phyloP scores from a whole-genome alignment of 768 basidiomycete species.

The Boletales sp. region DNA sequence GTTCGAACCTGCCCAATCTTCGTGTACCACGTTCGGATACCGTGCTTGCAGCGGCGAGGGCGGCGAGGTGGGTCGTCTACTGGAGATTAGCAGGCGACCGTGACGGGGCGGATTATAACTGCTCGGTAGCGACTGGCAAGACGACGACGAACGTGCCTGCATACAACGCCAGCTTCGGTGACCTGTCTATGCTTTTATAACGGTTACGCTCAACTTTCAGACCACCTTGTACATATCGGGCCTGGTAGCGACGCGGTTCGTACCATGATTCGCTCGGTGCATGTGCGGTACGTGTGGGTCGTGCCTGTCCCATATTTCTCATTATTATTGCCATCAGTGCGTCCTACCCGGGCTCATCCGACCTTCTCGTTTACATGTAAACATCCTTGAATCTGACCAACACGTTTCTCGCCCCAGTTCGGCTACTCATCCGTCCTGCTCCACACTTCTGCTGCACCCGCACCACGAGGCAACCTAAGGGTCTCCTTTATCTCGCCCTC shows the following conservation, averaged over 20 bases:
- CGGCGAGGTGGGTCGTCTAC: conserved; percentile 2
- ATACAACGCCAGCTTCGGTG: conserved; percentile 17
- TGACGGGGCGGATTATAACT: conserved; percentile 18
- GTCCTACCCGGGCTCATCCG: conserved; percentile 22
- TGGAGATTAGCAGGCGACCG: neutral
- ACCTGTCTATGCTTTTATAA: conserved; percentile 29
- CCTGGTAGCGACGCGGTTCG: conserved; percentile 10
- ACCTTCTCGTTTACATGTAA: neutral
- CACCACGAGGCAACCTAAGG: conserved; percentile 13
- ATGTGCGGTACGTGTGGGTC: conserved; percentile 14
- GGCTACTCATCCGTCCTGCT: too few relatives aligned
- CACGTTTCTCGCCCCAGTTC: too few relatives aligned
- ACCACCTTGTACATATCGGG: conserved; percentile 30
- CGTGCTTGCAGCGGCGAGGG: conserved; percentile 23
- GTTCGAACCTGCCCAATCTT: conserved; percentile 10
- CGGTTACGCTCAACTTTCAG: conserved; percentile 18
- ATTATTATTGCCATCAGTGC: too few relatives aligned
- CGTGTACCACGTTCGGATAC: neutral
- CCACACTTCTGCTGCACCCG: conserved; percentile 4
- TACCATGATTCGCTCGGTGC: conserved; percentile 21
- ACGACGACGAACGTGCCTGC: conserved; percentile 38
- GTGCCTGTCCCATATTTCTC: too few relatives aligned
- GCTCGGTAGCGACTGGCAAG: conserved; percentile 9
- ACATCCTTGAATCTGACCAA: neutral
- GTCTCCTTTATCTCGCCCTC: too few relatives aligned